Conservation (phyloP, 345 rosid species). For the Erysimum cheiranthoides region DNA sequence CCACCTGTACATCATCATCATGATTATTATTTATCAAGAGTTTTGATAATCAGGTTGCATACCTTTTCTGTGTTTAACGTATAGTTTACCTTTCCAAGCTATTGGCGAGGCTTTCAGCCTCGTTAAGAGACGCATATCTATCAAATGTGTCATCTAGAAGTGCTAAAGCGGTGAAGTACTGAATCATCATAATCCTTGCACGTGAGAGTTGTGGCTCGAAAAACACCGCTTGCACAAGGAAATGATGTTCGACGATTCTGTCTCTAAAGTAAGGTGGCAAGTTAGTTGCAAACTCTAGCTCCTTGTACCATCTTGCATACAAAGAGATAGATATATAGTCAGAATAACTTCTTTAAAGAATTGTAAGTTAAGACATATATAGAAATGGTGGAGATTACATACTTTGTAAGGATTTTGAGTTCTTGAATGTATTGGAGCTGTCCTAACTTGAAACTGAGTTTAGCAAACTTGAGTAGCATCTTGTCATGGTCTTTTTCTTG, state of each 20-base stretch:
- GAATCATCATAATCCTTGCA: not conserved
- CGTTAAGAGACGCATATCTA: constrained; percentile 34
- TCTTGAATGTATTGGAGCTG: constrained; percentile 35
- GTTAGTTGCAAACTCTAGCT: not conserved
- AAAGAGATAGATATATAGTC: not conserved
- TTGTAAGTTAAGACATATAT: not conserved
- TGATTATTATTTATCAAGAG: not conserved
- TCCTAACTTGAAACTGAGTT: constrained; percentile 30
- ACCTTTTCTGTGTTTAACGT: not conserved
- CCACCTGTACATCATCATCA: constrained; percentile 32
- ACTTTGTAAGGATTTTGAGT: constrained; percentile 32
- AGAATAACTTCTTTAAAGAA: not conserved
- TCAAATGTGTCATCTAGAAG: constrained; percentile 36
- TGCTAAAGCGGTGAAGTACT: not conserved
- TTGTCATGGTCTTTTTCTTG: constrained; percentile 28
- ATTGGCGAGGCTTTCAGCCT: constrained; percentile 14
- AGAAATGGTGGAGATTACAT: not conserved
- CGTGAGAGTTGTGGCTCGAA: constrained; percentile 8
- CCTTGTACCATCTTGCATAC: constrained; percentile 31
- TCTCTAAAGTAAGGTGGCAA: constrained; percentile 33
- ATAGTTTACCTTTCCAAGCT: constrained; percentile 23
- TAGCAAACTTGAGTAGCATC: constrained; percentile 30
- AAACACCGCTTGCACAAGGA: not conserved
- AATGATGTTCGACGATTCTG: not conserved
- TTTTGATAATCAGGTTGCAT: not conserved